Evolutionary conservation across 345 rosid species (phyloP).

Genomic region (Limnanthes douglasii): DNA sequence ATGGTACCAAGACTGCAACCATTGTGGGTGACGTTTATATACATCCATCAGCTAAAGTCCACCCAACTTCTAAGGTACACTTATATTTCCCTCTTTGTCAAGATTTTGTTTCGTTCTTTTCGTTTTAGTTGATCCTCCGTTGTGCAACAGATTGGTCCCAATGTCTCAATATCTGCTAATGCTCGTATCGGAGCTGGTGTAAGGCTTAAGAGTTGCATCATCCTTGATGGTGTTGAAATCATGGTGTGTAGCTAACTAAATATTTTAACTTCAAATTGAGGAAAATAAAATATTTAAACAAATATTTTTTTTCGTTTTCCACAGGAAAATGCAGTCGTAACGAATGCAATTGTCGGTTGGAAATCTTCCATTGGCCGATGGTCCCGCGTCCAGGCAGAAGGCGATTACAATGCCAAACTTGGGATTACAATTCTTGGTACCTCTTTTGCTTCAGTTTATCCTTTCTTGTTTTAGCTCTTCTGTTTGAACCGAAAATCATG

Average conservation of each 20-base stretch:
- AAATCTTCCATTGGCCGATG: slow-evolving; percentile 69
- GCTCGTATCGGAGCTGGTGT: slow-evolving; percentile 91
- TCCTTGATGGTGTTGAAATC: slow-evolving; percentile 84
- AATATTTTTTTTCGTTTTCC: slow-evolving; percentile 4
- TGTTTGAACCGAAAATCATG: slow-evolving; percentile 1
- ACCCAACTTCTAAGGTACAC: slow-evolving; percentile 85
- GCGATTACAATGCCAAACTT: slow-evolving; percentile 55
- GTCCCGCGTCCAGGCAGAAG: slow-evolving; percentile 74
- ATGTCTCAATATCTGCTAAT: slow-evolving; percentile 80
- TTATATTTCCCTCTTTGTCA: slow-evolving; percentile 5
- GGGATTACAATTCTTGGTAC: slow-evolving; percentile 77
- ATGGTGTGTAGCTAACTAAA: slow-evolving; percentile 27
- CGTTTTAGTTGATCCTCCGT: neutral
- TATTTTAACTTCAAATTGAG: neutral
- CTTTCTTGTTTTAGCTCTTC: neutral
- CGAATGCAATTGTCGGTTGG: slow-evolving; percentile 69
- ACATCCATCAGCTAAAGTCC: slow-evolving; percentile 96
- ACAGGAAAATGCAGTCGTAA: slow-evolving; percentile 70
- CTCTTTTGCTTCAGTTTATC: neutral
- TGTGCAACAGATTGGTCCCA: slow-evolving; percentile 74
- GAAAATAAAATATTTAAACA: neutral
- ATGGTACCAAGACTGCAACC: slow-evolving; percentile 54
- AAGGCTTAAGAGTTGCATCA: slow-evolving; percentile 82
- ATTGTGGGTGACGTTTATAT: slow-evolving; percentile 72
- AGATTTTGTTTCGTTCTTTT: neutral